Percentiles rank a stretch among this genome's conserved stretches.
These are phyloP conservation scores for Cinchona pubescens DNA, from an alignment of 257 asterid species.

Conservation along the genomic window DNA sequence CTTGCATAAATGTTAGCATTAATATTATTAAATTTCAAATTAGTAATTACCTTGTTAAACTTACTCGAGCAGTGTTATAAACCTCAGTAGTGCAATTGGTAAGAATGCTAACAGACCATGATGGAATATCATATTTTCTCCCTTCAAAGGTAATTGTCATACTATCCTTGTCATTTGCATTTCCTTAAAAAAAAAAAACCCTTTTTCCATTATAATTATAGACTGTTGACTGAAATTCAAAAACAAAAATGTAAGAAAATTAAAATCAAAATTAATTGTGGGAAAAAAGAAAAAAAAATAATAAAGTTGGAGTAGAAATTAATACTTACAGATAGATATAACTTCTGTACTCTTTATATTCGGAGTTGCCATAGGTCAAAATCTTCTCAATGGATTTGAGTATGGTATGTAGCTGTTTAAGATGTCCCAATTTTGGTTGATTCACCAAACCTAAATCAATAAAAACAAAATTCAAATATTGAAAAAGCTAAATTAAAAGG, in stretches of 20 bases:
- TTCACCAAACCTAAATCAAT: slow-evolving; percentile 29
- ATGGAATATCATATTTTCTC: slow-evolving; percentile 21
- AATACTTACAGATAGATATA: slow-evolving; percentile 12
- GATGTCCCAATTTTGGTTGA: slow-evolving; percentile 50
- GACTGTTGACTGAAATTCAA: slow-evolving; percentile 28
- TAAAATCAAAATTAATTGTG: neutral
- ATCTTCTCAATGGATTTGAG: slow-evolving; percentile 34
- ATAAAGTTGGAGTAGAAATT: neutral
- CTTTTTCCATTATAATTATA: slow-evolving; percentile 26
- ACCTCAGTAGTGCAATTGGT: slow-evolving; percentile 36
- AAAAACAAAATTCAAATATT: neutral
- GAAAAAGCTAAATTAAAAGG: neutral
- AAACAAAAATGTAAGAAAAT: neutral
- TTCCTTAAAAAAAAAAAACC: slow-evolving; percentile 45
- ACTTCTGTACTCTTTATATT: neutral
- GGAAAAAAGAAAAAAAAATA: neutral
- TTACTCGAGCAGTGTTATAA: slow-evolving; percentile 43
- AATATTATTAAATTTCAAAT: too few relatives aligned
- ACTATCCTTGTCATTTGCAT: slow-evolving; percentile 23
- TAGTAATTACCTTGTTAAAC: neutral
- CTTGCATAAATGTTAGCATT: too few relatives aligned
- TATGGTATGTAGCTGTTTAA: slow-evolving; percentile 33
- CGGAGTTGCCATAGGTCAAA: slow-evolving; percentile 29
- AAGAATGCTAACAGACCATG: slow-evolving; percentile 55
- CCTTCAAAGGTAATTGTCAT: slow-evolving; percentile 34